Conservation (phyloP, 805 yeast genomes). For the Metschnikowia matae region DNA sequence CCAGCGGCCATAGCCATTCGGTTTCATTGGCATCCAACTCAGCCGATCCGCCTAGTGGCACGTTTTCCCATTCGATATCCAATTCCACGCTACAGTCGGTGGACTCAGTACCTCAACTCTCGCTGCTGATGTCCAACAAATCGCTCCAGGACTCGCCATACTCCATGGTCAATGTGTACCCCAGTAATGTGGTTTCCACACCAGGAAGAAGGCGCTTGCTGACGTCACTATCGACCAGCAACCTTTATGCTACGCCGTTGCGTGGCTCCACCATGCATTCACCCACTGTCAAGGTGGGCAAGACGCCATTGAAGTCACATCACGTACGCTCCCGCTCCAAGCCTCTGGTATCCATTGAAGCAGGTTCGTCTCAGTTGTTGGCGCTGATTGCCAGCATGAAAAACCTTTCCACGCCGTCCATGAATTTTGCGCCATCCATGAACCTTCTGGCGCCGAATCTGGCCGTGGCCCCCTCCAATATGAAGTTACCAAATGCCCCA, state of each 20-base stretch:
- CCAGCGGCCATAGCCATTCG: constrained; percentile 4
- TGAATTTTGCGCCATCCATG: not conserved
- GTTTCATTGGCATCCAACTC: constrained; percentile 9
- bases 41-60: constrained; percentile 18
- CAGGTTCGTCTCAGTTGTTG: constrained; percentile 14
- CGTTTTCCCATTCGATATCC: constrained; percentile 12
- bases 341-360: constrained; percentile 14
- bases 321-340: constrained; percentile 13
- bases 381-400: constrained; percentile 17
- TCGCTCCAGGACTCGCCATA: constrained; percentile 32
- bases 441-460: not conserved
- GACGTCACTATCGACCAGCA: constrained; percentile 29
- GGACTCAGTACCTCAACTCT: constrained; percentile 36
- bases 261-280: constrained; percentile 17
- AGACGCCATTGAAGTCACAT: constrained; percentile 29
- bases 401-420: not conserved
- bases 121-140: constrained; percentile 34
- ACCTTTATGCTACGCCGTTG: constrained; percentile 33
- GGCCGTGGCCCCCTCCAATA: not conserved
- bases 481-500: not conserved
- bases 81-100: constrained; percentile 25
- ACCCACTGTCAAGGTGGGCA: constrained; percentile 26
- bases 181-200: constrained; percentile 22
- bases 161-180: constrained; percentile 14
- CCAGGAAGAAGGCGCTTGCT: constrained; percentile 37